Evolutionary conservation across 768 basidiomycete species (phyloP).

Genomic region (Boletus rex-veris): DNA sequence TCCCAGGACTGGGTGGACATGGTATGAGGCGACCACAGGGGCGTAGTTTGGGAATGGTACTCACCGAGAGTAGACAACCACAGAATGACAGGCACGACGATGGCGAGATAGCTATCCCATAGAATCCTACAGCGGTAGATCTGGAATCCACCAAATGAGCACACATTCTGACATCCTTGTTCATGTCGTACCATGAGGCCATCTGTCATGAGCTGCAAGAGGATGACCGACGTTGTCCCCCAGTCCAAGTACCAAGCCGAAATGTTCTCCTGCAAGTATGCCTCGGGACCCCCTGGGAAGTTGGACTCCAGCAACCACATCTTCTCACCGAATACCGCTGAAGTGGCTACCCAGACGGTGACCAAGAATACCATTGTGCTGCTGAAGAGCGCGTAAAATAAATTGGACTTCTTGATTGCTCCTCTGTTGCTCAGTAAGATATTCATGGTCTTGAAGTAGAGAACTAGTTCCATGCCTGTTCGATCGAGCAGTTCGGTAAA

Average conservation of each 20-base stretch:
- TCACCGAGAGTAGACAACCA: constrained; percentile 24
- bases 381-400: constrained; percentile 27
- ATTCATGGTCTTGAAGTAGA: constrained; percentile 24
- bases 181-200: constrained; percentile 24
- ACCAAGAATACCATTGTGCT: constrained; percentile 24
- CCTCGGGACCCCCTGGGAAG: constrained; percentile 35
- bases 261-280: constrained; percentile 27
- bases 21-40: background rate
- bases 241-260: constrained; percentile 28
- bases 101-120: constrained; percentile 22
- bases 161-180: background rate
- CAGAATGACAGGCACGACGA: constrained; percentile 17
- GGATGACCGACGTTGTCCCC: constrained; percentile 22
- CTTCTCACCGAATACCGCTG: constrained; percentile 23
- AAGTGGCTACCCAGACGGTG: constrained; percentile 29
- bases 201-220: constrained; percentile 36
- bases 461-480: constrained; percentile 21
- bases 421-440: constrained; percentile 3
- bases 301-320: constrained; percentile 35
- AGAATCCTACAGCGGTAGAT: constrained; percentile 39
- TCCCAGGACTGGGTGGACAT: constrained; percentile 14
- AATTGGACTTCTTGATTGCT: constrained; percentile 3
- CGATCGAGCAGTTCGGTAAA: background rate
- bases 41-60: background rate
- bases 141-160: constrained; percentile 25